Base-by-base conservation (phyloP, 176 grass and related monocot genomes). In the Lolium perenne region DNA sequence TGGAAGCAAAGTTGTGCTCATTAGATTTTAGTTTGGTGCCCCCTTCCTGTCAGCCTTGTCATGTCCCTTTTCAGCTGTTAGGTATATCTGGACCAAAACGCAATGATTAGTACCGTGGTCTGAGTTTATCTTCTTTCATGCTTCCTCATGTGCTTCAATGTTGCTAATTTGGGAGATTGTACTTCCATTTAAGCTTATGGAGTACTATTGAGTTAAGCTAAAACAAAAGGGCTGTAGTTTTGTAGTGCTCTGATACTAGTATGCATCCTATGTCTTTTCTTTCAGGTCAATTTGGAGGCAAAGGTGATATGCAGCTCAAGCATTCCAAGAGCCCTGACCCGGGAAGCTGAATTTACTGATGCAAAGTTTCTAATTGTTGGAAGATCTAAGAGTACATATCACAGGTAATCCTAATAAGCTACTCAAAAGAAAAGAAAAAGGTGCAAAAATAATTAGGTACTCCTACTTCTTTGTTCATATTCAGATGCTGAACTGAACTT, bases 201-300 rank as follows among this genome's bases (percentile, higher is more conserved):
- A 53, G 5, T 55, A 15, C 46, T 45, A 68, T 65, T 45, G 16
- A 26, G n/a, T 69, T 61, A 78, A 86, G 38, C 6, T 79, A 0
- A 71, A 86, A 86, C 21, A 2, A 4, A 71, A 51, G 18, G 4
- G 23, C 25, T 59, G 48, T 10, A 47, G 43, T 86, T 49, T 43
- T 63, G 8, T 20, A 62, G 18, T 16, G 14, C 35, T 46, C 58
- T 46, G 11, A 45, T 21, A 45, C 14, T 26, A 18, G 48, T 16
- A 0, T 56, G 15, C 64, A 70, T 48, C n/a, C 21, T 38, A 53
- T 72, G 23, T 55, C 54, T 58, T 80, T 63, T 71, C 69, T 35
- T 35, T 35, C 47, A 98, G 96, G 89, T 99, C 29, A 96, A 81
- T 82, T 91, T 99, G 92, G 97, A 99, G 84, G 90, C 93, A n/a